A percentile compares a stretch with the other conserved stretches of the same genome.
phyloP scores from a whole-genome alignment of 1,284 basidiomycete species.

The Coriolopsis trogii region DNA sequence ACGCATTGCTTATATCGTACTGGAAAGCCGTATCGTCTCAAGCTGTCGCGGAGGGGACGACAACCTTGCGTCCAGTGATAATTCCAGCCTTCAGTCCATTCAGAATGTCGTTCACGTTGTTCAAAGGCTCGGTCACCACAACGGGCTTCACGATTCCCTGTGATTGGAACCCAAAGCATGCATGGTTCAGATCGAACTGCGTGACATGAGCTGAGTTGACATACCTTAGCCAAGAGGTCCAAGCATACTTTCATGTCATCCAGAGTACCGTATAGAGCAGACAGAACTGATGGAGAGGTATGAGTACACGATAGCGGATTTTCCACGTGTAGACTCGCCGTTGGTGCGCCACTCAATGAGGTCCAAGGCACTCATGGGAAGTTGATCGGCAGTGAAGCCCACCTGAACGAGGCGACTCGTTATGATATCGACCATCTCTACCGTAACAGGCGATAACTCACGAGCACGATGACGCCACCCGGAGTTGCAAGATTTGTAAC shows the following conservation, averaged over 20 bases:
- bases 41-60: background rate
- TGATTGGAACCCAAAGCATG: background rate
- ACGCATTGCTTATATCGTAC: too few relatives aligned
- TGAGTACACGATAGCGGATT: too few relatives aligned
- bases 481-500: background rate
- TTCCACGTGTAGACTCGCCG: conserved; percentile 1
- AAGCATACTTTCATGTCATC: conserved; percentile 11
- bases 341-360: conserved; percentile 10
- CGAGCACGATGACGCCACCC: conserved; percentile 6
- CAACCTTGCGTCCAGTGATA: conserved; percentile 9
- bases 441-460: background rate
- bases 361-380: conserved; percentile 8
- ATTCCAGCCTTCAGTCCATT: conserved; percentile 13
- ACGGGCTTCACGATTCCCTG: conserved; percentile 15
- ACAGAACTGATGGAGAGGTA: conserved; percentile 2
- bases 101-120: conserved; percentile 10
- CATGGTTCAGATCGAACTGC: background rate
- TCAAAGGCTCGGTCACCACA: conserved; percentile 10
- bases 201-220: too few relatives aligned
- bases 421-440: background rate
- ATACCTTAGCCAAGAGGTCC: conserved; percentile 8
- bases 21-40: too few relatives aligned
- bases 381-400: conserved; percentile 6
- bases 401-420: background rate
- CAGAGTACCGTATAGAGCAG: conserved; percentile 13